A percentile compares a stretch with the other conserved stretches of the same genome.
Evolutionary conservation across 345 rosid species (phyloP).

Genomic region (Dipteronia sinensis): DNA sequence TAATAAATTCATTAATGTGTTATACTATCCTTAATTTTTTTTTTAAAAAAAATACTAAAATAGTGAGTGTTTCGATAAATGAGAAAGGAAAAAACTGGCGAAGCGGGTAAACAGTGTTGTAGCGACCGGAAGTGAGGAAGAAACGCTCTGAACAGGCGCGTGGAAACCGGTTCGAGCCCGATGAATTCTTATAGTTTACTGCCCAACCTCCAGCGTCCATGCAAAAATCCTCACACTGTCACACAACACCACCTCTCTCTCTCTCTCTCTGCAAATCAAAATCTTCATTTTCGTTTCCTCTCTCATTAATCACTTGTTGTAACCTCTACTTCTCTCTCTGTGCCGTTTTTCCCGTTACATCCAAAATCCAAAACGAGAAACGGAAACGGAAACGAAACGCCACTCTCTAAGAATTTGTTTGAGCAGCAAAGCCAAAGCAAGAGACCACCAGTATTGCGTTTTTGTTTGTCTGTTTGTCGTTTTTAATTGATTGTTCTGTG

Average conservation of each 20-base stretch:
- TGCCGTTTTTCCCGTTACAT: background rate
- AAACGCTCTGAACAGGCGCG: conserved; percentile 21
- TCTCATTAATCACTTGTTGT: background rate
- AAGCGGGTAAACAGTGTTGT: background rate
- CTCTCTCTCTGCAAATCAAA: background rate
- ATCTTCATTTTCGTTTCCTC: conserved; percentile 5
- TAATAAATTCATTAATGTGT: no score
- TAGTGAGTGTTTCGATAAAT: background rate
- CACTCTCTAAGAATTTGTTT: background rate
- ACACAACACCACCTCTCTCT: conserved; percentile 10
- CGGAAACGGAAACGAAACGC: background rate
- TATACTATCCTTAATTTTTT: no score
- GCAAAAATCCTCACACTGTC: conserved; percentile 42
- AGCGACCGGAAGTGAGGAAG: background rate
- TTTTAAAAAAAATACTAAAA: no score
- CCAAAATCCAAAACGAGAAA: background rate
- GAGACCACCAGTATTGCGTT: no score
- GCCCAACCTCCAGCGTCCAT: conserved; percentile 41
- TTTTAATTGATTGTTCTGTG: background rate
- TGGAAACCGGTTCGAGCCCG: background rate
- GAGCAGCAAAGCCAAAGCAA: background rate
- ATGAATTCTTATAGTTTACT: conserved; percentile 18
- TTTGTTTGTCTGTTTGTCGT: no score
- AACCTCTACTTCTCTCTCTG: no score
- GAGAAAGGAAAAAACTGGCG: background rate